Evolutionary conservation across 345 rosid species (phyloP).

Genomic region (Eucalyptus sp.): DNA sequence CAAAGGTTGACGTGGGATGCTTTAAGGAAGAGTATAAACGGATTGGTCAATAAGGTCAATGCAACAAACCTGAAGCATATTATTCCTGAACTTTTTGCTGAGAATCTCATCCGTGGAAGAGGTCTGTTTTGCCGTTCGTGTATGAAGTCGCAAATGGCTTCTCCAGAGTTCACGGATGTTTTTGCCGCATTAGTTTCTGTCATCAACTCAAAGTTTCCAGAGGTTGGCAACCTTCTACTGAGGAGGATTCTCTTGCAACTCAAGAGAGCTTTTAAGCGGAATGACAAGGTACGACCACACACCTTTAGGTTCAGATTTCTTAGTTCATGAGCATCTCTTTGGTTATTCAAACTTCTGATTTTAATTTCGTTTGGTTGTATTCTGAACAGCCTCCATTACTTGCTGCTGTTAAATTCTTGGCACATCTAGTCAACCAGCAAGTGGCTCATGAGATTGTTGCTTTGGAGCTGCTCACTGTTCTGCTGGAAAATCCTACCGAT

Average conservation of each 20-base stretch:
- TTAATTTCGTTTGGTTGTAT: not conserved
- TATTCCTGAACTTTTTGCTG: conserved; percentile 71
- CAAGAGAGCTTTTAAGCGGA: conserved; percentile 88
- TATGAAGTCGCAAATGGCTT: conserved; percentile 98
- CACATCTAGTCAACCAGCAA: not conserved
- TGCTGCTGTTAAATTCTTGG: conserved; percentile 27
- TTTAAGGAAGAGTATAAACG: conserved; percentile 85
- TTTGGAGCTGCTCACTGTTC: conserved; percentile 58
- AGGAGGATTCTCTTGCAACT: conserved; percentile 51
- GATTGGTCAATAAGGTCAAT: conserved; percentile 81
- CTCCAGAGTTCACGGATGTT: conserved; percentile 79
- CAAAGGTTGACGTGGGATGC: conserved; percentile 92
- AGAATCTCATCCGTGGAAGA: conserved; percentile 80
- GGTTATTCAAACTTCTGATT: not conserved
- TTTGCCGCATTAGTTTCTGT: conserved; percentile 82
- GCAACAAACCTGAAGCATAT: conserved; percentile 76
- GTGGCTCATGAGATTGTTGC: not conserved
- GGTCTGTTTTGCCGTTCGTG: conserved; percentile 85
- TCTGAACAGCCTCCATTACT: conserved; percentile 70
- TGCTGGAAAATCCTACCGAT: conserved; percentile 71
- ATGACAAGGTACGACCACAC: conserved; percentile 54
- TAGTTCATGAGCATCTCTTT: not conserved
- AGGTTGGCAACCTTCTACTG: conserved; percentile 58
- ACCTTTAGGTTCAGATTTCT: not conserved
- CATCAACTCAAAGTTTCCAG: conserved; percentile 74